Conservation (phyloP, 331 rosid species). For the Rhamnella rubrinervis region DNA sequence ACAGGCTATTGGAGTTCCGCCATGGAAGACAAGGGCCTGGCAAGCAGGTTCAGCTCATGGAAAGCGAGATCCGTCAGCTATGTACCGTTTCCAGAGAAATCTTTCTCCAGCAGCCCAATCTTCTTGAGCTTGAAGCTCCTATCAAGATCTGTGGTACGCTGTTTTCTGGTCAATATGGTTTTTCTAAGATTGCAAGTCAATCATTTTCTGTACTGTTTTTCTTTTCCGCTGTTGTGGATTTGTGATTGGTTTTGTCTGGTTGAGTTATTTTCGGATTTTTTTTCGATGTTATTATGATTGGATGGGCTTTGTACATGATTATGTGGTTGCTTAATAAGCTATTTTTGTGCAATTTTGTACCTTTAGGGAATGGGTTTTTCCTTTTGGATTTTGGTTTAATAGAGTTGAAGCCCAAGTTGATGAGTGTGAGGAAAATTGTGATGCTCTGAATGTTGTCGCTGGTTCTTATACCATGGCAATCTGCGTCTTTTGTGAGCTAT, state of each 20-base stretch:
- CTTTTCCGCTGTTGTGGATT: not conserved
- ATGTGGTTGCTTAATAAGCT: not conserved
- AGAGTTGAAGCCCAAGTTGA: not conserved
- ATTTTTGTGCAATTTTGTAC: not conserved
- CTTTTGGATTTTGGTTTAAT: not conserved
- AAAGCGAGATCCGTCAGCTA: constrained; percentile 47
- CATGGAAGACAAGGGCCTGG: constrained; percentile 28
- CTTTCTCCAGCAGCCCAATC: constrained; percentile 41
- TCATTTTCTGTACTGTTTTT: not conserved
- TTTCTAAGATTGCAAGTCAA: not conserved
- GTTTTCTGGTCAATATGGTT: not conserved
- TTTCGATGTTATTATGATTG: not conserved
- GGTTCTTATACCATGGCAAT: not conserved
- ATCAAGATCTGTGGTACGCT: constrained; percentile 46
- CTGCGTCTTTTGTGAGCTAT: constrained; percentile 9
- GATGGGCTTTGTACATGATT: not conserved
- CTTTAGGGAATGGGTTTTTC: not conserved
- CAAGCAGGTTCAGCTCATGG: constrained; percentile 51
- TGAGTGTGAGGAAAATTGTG: constrained; percentile 2
- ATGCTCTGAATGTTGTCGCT: not conserved
- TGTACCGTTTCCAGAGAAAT: constrained; percentile 38
- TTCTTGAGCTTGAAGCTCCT: constrained; percentile 44
- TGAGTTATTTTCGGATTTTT: not conserved
- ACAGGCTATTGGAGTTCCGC: constrained; percentile 38
- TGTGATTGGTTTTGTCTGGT: not conserved